Evolutionary conservation across 257 asterid genomes (phyloP).

Genomic region (Nicotiana tomentosiformis): DNA sequence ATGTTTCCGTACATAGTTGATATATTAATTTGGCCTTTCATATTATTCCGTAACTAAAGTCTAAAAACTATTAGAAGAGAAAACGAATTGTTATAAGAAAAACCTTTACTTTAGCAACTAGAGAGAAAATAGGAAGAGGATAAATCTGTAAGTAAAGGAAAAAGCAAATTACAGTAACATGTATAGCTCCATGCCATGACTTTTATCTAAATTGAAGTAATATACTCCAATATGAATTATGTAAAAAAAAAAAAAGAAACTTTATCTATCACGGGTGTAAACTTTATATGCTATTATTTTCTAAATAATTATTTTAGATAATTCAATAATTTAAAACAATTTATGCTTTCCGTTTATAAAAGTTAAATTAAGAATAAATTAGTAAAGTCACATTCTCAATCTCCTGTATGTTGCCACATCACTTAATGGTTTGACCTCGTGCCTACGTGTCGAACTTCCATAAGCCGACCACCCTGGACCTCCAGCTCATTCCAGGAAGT

Average conservation of each 20-base stretch:
- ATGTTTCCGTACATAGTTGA: not conserved
- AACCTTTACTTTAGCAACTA: not conserved
- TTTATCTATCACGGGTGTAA: no score
- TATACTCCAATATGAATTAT: no score
- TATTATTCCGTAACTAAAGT: not conserved
- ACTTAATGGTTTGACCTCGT: not conserved
- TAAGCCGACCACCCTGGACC: not conserved
- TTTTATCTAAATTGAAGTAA: no score
- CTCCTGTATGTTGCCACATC: not conserved
- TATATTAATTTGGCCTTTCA: not conserved
- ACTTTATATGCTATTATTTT: no score
- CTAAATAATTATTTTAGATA: no score
- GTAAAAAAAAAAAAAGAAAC: no score
- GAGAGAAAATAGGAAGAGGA: not conserved
- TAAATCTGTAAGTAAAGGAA: not conserved
- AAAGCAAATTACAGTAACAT: not conserved
- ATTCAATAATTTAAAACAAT: no score
- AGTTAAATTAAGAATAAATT: no score
- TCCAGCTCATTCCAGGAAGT: slow-evolving; percentile 5
- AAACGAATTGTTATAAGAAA: not conserved
- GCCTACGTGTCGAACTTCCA: not conserved
- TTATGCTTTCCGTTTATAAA: no score
- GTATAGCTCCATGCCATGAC: not conserved
- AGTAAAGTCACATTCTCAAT: not conserved
- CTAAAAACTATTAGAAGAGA: not conserved